These are phyloP conservation scores for Pterulicium gracile DNA, from an alignment of 1,284 basidiomycete species.

Conservation along the genomic window DNA sequence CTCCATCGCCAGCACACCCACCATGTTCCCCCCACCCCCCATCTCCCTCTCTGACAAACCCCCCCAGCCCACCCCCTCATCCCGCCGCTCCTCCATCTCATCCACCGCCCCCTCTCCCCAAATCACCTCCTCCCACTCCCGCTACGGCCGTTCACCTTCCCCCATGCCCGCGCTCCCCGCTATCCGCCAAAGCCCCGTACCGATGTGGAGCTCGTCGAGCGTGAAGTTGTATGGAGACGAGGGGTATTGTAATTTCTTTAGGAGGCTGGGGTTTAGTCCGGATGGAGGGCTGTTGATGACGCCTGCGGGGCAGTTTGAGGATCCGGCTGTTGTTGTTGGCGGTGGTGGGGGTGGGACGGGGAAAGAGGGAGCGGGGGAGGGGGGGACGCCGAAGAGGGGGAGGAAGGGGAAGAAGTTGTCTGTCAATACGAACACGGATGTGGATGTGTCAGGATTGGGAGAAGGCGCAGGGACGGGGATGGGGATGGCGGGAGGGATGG, in stretches of 20 bases:
- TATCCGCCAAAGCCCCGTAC: slow-evolving; percentile 53
- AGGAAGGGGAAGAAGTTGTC: slow-evolving; percentile 40
- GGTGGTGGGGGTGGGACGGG: slow-evolving; percentile 23
- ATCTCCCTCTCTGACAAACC: too few relatives aligned
- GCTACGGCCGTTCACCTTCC: slow-evolving; percentile 78
- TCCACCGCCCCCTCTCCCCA: slow-evolving; percentile 62
- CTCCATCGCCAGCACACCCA: slow-evolving; percentile 41
- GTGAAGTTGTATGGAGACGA: slow-evolving; percentile 90
- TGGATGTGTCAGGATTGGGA: slow-evolving; percentile 8
- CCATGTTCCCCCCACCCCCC: slow-evolving; percentile 67
- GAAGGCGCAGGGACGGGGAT: slow-evolving; percentile 12
- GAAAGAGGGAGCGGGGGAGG: slow-evolving; percentile 22
- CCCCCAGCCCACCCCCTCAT: slow-evolving; percentile 52
- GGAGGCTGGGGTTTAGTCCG: slow-evolving; percentile 87
- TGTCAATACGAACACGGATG: slow-evolving; percentile 15
- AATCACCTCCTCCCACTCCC: slow-evolving; percentile 54
- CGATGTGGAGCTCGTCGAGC: slow-evolving; percentile 36
- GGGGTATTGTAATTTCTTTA: slow-evolving; percentile 92
- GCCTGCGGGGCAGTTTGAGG: slow-evolving; percentile 93
- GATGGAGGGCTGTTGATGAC: slow-evolving; percentile 91
- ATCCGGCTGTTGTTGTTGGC: slow-evolving; percentile 58
- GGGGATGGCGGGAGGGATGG: slow-evolving; percentile 17
- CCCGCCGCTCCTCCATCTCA: slow-evolving; percentile 83
- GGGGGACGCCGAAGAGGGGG: slow-evolving; percentile 39
- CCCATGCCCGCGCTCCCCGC: slow-evolving; percentile 87